Conservation (phyloP, 257 asterid species). For the Capsicum chinense region DNA sequence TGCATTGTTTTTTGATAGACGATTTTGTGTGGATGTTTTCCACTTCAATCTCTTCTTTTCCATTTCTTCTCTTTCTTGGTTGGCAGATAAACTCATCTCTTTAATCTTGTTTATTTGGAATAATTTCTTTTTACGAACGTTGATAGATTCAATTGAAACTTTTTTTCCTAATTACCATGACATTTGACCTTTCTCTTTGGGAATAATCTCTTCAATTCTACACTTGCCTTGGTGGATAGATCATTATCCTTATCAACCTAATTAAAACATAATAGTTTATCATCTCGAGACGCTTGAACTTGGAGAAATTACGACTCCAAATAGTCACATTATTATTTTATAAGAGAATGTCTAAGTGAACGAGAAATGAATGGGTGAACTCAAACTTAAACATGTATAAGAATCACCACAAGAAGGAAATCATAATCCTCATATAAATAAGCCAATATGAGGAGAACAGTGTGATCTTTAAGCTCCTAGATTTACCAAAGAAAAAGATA, state of each 20-base stretch:
- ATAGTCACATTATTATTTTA: background rate
- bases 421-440: constrained; percentile 85
- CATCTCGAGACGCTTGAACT: background rate
- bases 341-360: background rate
- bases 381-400: background rate
- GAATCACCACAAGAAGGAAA: constrained; percentile 23
- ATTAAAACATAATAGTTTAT: background rate
- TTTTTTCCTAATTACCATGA: background rate
- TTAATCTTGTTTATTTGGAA: constrained; percentile 32
- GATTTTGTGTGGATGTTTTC: background rate
- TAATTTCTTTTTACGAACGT: background rate
- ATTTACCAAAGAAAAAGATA: constrained; percentile 31
- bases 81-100: constrained; percentile 38
- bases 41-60: constrained; percentile 38
- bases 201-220: constrained; percentile 73
- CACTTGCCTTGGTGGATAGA: constrained; percentile 63
- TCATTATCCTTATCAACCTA: constrained; percentile 93
- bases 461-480: constrained; percentile 80
- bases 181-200: constrained; percentile 66
- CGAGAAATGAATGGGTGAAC: background rate
- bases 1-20: too few relatives aligned
- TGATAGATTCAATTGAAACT: constrained; percentile 3
- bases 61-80: constrained; percentile 41
- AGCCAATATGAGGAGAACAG: constrained; percentile 80
- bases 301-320: background rate